Evolutionary conservation across 73 alveolate genomes (phyloP), one percentile per base, ranked within the genome.

Genomic region (Paramecium sonneborni): DNA sequence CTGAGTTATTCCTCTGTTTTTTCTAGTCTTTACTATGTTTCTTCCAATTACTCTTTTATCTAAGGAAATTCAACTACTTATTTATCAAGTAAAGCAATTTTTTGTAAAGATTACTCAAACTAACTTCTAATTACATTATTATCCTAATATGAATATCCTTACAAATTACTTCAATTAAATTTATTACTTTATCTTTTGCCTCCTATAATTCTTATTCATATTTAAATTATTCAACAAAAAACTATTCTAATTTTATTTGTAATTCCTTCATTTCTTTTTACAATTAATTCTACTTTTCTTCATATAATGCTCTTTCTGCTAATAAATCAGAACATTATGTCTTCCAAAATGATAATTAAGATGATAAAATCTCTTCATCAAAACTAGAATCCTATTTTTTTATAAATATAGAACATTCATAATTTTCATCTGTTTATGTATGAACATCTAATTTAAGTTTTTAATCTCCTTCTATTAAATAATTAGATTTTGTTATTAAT

Each of bases 361-460:
- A 69, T 69, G 44, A 69, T 18, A 26, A 10, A 10, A 72, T 35
- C 24, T 70, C 86, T 70, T 70, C 58, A 32, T 70, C 86, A 32
- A 70, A 58, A 23, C 44, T 58, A 9, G 82, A 28, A 32, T 70
- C 86, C 58, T 70, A 21, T 70, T 35, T 70, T 14, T 70, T 70
- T 4, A 35, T 12, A 2, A 70, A 15, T 10, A n/a, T 38, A 26
- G 7, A 18, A 34, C n/a, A 32, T 32, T 32, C 48, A 8, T 32
- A 26, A 20, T 28, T 28, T 21, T 58, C 82, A 32, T 72, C 86
- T 5, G 88, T 76, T 44, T 76, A 41, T 20, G 89, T 76, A 20
- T 76, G 89, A 76, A 76, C 89, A 38, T 76, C 89, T 0, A 41
- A 3, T 76, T 76, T 38, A 6, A 76, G 26, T 44, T 76, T 41